Base-by-base conservation (phyloP, 805 yeast genomes). In the Suhomyces kilbournensis region DNA sequence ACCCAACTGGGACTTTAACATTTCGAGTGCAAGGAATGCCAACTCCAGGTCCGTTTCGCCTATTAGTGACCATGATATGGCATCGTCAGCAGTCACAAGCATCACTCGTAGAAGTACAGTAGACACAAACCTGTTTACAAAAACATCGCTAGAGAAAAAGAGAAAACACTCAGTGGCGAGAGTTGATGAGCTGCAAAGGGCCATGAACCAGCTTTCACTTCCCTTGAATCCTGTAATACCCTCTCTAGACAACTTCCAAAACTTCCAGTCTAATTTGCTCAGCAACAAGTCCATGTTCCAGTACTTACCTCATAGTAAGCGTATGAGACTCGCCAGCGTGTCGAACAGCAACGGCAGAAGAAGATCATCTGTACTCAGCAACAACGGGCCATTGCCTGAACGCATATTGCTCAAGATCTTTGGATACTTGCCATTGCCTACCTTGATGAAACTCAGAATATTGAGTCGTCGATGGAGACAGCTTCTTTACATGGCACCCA, bases 401-500 rank as follows among this genome's bases (percentile, higher is more conserved):
- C 69, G 80, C 17, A 63, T 86, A 5, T 68, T 86, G 40, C 63
- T 85, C 25, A 69, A 70, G 52, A 77, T 84, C 1, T 85, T 88
- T 56, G 76, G 76, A 40, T 70, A 70, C 52, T 64, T 86, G 44
- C 74, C 79, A 7, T 70, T 88, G 26, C 84, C 83, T 1, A 79
- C 77, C n/a, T 67, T 85, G 52, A 82, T 86, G 87, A 79, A 76
- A 58, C 58, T 82, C 55, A 71, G 86, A 50, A 58, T 76, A 3
- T 84, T 86, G 38, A 82, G 87, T 64, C 72, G 79, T 53, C 77
- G 85, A 57, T 88, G 93, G 92, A 75, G 85, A 59, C 88, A 84
- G 56, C 66, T 88, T 34, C 66, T 86, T 15, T 79, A 78, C 53
- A 76, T 80, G 30, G 82, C 88, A 0, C 80, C 83, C 1, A 76